Evolutionary conservation across 495 filamentous ascomycete genomes (phyloP), one percentile per base, ranked within the genome.

Genomic region (Lophiotrema nucula): DNA sequence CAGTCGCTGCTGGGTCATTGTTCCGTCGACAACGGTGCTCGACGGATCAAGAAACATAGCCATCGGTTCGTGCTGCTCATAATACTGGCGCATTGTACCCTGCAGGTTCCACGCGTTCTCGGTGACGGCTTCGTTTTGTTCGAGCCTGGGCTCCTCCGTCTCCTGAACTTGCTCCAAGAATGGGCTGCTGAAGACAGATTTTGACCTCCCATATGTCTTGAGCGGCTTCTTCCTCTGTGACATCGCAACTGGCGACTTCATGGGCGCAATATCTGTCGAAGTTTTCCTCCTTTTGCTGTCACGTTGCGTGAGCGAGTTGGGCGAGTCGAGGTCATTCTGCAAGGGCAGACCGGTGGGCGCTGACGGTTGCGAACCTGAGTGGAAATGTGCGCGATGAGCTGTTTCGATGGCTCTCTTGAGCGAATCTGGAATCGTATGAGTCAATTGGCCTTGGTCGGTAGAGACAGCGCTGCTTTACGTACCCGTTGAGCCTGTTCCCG

Each of bases 11-110:
- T 70, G 67, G n/a, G 54, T 65, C 1, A 38, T 25, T n/a, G 61
- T 70, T 15, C 53, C 64, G 44, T 64, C 53, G 10, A 59, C 58
- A 2, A 66, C 43, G 4, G 67, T 70, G 39, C 61, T 70, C 4
- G 67, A 70, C 8, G 33, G 35, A 15, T 58, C 50, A 2, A 51
- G 65, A 26, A 62, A 66, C 56, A 63, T 35, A 4, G 41, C 46
- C 28, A 56, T 46, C 1, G 66, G 62, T n/a, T 60, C 53, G 46
- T 63, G 66, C 22, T 56, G 31, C 22, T 27, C 55, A 46, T 59
- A 66, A 16, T 50, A 44, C 6, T 51, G 43, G 3, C 21, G 58
- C 37, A 60, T 53, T 3, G 62, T 48, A 6, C 43, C 53, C 24
- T 55, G 33, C 15, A 65, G 53, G 5, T 47, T 43, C 53, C 52